phyloP scores from a whole-genome alignment of 768 basidiomycete species.

The Amanita phalloides region DNA sequence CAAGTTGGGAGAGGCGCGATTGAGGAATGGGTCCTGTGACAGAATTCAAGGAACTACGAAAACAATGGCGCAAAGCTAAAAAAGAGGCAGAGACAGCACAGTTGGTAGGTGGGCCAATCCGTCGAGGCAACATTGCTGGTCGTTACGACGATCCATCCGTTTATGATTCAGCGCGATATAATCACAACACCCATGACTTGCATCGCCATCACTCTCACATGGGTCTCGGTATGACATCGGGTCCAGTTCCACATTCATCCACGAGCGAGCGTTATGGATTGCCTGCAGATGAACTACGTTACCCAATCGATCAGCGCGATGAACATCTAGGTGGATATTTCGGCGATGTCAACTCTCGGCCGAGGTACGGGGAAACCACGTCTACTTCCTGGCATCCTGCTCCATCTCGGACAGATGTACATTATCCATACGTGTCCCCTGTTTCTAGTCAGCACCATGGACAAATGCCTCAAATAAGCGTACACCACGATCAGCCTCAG shows the following conservation, averaged over 20 bases:
- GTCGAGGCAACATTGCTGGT: slow-evolving; percentile 20
- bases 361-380: slow-evolving; percentile 19
- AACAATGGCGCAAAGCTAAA: slow-evolving; percentile 91
- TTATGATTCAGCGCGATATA: slow-evolving; percentile 19
- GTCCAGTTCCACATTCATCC: slow-evolving; percentile 13
- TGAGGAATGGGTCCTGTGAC: slow-evolving; percentile 10
- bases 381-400: slow-evolving; percentile 26
- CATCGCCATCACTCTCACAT: slow-evolving; percentile 19
- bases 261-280: slow-evolving; percentile 18
- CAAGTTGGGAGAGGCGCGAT: slow-evolving; percentile 9
- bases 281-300: slow-evolving; percentile 21
- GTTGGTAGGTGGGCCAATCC: slow-evolving; percentile 16
- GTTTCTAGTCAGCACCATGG: slow-evolving; percentile 13
- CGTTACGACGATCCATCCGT: slow-evolving; percentile 22
- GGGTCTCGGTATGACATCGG: slow-evolving; percentile 17
- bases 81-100: slow-evolving; percentile 45
- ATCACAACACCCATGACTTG: slow-evolving; percentile 13
- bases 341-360: slow-evolving; percentile 15
- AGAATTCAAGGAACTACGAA: slow-evolving; percentile 99
- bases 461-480: slow-evolving; percentile 18
- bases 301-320: slow-evolving; percentile 21
- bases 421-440: slow-evolving; percentile 17
- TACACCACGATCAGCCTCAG: slow-evolving; percentile 13
- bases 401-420: slow-evolving; percentile 12
- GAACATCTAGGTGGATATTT: slow-evolving; percentile 15